Base-by-base conservation (phyloP, 768 basidiomycete genomes). In the Saitozyma podzolica region DNA sequence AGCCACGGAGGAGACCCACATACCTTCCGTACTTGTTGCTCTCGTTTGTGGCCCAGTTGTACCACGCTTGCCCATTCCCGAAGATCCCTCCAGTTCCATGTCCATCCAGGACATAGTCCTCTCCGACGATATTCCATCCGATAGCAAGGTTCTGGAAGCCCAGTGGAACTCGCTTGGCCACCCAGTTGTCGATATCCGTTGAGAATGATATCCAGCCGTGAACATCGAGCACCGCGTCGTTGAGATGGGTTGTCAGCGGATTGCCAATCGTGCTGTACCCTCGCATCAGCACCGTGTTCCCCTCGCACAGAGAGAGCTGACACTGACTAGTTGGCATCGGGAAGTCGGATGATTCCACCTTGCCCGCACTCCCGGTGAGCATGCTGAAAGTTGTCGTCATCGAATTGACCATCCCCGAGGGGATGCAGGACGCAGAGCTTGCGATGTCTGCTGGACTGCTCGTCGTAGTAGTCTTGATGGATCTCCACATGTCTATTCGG, bases 81-180 rank as follows among this genome's bases (percentile, higher is more conserved):
- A 81, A 78, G 52, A 83, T 80, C 3, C 82, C 82, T 19, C 82
- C 65, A 85, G 86, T 80, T 80, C 90, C 63, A 87, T 91, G 9
- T 87, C 88, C 37, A 88, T 91, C 55, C 84, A 88, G 75, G 88
- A 87, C 66, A 85, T 89, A 69, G 84, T 85, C 77, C 80, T 84
- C 20, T 0, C 82, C 82, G n/a, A 77, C 80, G 39, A 82, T 72
- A 58, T 80, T 69, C 60, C 65, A 82, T 6, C 79, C 82, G 6
- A 81, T 73, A 40, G 73, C 78, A 61, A 77, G 76, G 59, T 83
- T 82, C 50, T 77, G 75, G 68, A 81, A 83, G 29, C 72, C 81
- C 43, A 80, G 57, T 16, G 68, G 67, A 6, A 81, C 58, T 9
- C 76, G 74, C 62, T 80, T 80, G 11, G 72, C 61, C 13, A 80